Percentiles rank a stretch among this genome's conserved stretches.
phyloP scores from a whole-genome alignment of 805 yeast genomes.

The Starmerella powellii region DNA sequence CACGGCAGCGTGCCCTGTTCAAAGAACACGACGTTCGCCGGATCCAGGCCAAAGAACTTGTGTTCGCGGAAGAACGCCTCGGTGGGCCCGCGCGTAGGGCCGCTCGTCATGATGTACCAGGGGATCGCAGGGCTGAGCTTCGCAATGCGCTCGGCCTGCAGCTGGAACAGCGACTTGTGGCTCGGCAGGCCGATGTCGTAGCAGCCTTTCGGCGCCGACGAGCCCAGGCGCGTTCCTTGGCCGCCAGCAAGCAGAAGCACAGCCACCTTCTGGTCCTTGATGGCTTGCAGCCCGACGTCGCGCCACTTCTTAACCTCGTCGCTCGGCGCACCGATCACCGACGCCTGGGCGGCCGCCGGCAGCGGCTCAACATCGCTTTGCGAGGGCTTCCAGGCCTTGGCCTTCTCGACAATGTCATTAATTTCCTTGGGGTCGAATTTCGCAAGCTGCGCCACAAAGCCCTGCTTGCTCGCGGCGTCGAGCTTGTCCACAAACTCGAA shows the following conservation, averaged over 20 bases:
- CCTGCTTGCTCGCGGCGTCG: slow-evolving; percentile 20
- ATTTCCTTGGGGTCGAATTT: slow-evolving; percentile 30
- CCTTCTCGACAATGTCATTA: slow-evolving; percentile 23
- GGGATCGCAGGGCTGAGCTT: slow-evolving; percentile 42
- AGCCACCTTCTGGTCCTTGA: slow-evolving; percentile 64
- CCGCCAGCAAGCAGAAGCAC: slow-evolving; percentile 96
- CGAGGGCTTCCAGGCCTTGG: slow-evolving; percentile 14
- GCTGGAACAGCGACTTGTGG: slow-evolving; percentile 69
- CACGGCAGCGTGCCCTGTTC: slow-evolving; percentile 96
- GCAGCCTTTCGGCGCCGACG: slow-evolving; percentile 86
- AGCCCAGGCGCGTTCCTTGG: slow-evolving; percentile 92
- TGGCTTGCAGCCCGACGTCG: slow-evolving; percentile 52
- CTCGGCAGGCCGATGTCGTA: slow-evolving; percentile 79
- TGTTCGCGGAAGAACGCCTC: slow-evolving; percentile 53
- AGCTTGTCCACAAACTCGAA: slow-evolving; percentile 31
- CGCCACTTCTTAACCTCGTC: slow-evolving; percentile 34
- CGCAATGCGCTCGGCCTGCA: slow-evolving; percentile 78
- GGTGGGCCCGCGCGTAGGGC: slow-evolving; percentile 68
- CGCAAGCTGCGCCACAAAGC: slow-evolving; percentile 28
- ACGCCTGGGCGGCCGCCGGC: slow-evolving; percentile 26
- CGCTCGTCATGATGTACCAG: slow-evolving; percentile 93
- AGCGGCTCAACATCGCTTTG: slow-evolving; percentile 24
- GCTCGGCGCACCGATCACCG: slow-evolving; percentile 19
- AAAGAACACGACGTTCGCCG: slow-evolving; percentile 58
- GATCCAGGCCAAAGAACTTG: slow-evolving; percentile 57